Percentiles rank a stretch among this genome's conserved stretches.
phyloP scores from a whole-genome alignment of 352 stramenopile genomes.

The Phytophthora sojae region DNA sequence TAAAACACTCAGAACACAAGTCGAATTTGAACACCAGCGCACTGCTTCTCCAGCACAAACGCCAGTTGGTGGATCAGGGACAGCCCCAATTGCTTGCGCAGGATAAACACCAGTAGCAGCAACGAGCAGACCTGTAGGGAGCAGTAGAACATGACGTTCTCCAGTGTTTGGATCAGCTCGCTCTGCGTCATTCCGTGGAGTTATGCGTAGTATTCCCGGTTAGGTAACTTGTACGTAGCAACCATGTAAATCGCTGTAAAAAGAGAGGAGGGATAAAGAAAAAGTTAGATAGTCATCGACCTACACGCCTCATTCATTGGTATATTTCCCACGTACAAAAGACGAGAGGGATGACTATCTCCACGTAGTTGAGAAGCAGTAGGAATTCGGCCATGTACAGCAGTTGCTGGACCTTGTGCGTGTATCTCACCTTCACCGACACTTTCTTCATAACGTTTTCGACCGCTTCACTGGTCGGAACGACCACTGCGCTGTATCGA shows the following conservation, averaged over 20 bases:
- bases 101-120: background rate
- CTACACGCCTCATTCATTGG: background rate
- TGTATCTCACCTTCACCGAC: background rate
- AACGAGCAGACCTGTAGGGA: background rate
- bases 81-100: background rate
- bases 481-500: background rate
- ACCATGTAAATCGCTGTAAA: background rate
- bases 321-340: background rate
- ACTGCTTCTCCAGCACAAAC: constrained; percentile 3
- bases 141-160: constrained; percentile 1
- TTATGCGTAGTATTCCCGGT: background rate
- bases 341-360: background rate
- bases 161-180: background rate
- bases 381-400: background rate
- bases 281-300: background rate
- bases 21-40: background rate
- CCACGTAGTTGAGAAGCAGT: background rate
- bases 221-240: background rate
- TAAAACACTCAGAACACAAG: constrained; percentile 2
- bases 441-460: background rate
- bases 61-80: background rate
- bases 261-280: background rate
- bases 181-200: background rate
- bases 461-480: background rate
- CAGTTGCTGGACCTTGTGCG: background rate